phyloP scores from a whole-genome alignment of 2,329 filamentous ascomycete species.

The Epichloe glyceriae region DNA sequence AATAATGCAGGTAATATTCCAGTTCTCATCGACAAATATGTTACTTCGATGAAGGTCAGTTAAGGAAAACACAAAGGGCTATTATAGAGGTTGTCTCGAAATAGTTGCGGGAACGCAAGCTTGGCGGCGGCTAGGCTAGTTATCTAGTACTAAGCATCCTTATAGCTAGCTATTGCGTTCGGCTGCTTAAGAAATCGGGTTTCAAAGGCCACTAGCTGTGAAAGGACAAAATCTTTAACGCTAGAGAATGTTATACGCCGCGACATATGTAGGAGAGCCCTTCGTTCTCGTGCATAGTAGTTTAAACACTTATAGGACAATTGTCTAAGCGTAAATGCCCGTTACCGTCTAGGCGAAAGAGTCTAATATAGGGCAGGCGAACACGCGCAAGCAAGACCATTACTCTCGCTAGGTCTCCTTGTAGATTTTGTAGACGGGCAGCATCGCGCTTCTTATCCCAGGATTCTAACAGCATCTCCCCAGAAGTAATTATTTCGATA shows the following conservation, averaged over 20 bases:
- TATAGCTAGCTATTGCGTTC: neutral
- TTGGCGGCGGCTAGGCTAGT: neutral
- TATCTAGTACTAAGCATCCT: neutral
- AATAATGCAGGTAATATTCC: slow-evolving; percentile 20
- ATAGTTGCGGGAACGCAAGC: neutral
- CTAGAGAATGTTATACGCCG: neutral
- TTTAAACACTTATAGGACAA: slow-evolving; percentile 3
- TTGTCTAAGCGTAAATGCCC: slow-evolving; percentile 18
- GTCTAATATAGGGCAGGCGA: slow-evolving; percentile 16
- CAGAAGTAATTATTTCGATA: slow-evolving; percentile 9
- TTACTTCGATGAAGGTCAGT: slow-evolving; percentile 21
- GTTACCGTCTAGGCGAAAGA: slow-evolving; percentile 15
- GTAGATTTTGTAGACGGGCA: slow-evolving; percentile 13
- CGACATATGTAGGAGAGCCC: neutral
- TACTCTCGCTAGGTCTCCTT: slow-evolving; percentile 16
- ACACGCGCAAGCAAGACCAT: slow-evolving; percentile 18
- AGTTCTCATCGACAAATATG: slow-evolving; percentile 21
- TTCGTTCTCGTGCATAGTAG: neutral
- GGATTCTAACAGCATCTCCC: neutral
- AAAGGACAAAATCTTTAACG: neutral
- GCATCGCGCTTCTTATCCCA: neutral
- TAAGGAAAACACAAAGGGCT: slow-evolving; percentile 16
- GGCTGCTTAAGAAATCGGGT: neutral
- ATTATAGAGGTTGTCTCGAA: slow-evolving; percentile 11
- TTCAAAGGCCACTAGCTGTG: neutral